Percentiles rank a stretch among this genome's conserved stretches.
phyloP scores from a whole-genome alignment of 495 filamentous ascomycete species.

The Hyphodiscus hymeniophilus region DNA sequence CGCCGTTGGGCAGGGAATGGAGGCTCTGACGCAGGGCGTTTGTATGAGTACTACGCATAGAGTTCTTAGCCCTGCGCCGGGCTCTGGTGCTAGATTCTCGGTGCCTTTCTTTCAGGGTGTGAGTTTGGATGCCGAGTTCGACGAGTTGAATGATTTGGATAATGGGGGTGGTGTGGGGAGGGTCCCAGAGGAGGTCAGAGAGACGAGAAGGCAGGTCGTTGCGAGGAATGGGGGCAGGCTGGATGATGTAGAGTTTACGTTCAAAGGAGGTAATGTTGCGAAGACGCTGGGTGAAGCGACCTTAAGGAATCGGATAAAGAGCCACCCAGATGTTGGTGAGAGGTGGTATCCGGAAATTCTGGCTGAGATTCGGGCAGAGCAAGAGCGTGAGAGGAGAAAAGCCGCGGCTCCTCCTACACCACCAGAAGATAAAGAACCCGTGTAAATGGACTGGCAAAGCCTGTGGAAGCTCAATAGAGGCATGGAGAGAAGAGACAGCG shows the following conservation, averaged over 20 bases:
- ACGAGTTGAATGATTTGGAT: constrained; percentile 63
- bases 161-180: constrained; percentile 49
- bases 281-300: constrained; percentile 75
- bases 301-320: constrained; percentile 77
- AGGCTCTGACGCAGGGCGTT: constrained; percentile 83
- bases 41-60: constrained; percentile 83
- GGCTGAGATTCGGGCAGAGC: constrained; percentile 35
- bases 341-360: constrained; percentile 75
- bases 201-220: constrained; percentile 42
- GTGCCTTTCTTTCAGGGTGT: constrained; percentile 95
- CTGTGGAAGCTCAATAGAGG: constrained; percentile 32
- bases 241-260: constrained; percentile 77
- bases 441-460: background rate
- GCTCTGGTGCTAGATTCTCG: constrained; percentile 65
- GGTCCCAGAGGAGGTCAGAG: constrained; percentile 59
- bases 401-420: constrained; percentile 8
- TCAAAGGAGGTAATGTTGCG: constrained; percentile 50
- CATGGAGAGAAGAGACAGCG: background rate
- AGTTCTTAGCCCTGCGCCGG: constrained; percentile 56
- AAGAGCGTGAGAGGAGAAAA: constrained; percentile 27
- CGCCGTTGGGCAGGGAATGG: constrained; percentile 87
- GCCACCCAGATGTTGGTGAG: constrained; percentile 84
- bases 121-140: constrained; percentile 70
- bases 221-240: constrained; percentile 39
- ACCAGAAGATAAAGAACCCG: constrained; percentile 10